Percentiles rank a stretch among this genome's conserved stretches.
These are phyloP conservation scores for Aspergillus cristatus DNA, from an alignment of 495 filamentous ascomycete genomes.

Conservation along the genomic window DNA sequence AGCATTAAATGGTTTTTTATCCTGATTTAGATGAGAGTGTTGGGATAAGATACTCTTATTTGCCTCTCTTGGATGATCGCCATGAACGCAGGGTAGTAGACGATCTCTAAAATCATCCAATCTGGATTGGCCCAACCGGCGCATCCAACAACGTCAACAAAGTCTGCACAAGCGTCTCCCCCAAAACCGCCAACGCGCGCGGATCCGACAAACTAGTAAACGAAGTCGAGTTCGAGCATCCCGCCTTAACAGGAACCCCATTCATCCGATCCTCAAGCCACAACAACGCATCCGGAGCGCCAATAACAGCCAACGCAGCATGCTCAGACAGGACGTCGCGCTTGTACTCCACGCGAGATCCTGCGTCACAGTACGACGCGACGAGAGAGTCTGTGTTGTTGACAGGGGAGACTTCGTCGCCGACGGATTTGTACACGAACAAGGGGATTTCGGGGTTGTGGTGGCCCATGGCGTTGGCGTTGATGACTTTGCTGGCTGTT, in stretches of 20 bases:
- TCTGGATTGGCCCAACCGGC: slow-evolving; percentile 2
- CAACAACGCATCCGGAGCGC: slow-evolving; percentile 13
- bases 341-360: slow-evolving; percentile 11
- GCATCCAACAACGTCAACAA: not conserved
- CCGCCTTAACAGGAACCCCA: slow-evolving; percentile 4
- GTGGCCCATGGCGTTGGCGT: slow-evolving; percentile 15
- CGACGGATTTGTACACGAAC: slow-evolving; percentile 39
- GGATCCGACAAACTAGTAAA: slow-evolving; percentile 11
- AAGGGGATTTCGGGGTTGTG: slow-evolving; percentile 32
- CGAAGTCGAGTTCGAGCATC: slow-evolving; percentile 7
- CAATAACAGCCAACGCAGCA: slow-evolving; percentile 5
- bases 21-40: too few relatives aligned
- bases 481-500: slow-evolving; percentile 3
- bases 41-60: too few relatives aligned
- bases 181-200: slow-evolving; percentile 4
- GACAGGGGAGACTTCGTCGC: slow-evolving; percentile 34
- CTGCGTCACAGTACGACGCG: slow-evolving; percentile 22
- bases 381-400: slow-evolving; percentile 35
- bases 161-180: slow-evolving; percentile 2
- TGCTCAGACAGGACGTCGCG: slow-evolving; percentile 13
- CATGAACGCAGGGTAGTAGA: too few relatives aligned
- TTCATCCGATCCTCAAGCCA: slow-evolving; percentile 16
- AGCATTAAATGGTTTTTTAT: too few relatives aligned
- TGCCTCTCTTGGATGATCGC: too few relatives aligned
- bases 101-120: not conserved